phyloP scores from a whole-genome alignment of 1,284 basidiomycete species.

The Pyrrhoderma noxium region DNA sequence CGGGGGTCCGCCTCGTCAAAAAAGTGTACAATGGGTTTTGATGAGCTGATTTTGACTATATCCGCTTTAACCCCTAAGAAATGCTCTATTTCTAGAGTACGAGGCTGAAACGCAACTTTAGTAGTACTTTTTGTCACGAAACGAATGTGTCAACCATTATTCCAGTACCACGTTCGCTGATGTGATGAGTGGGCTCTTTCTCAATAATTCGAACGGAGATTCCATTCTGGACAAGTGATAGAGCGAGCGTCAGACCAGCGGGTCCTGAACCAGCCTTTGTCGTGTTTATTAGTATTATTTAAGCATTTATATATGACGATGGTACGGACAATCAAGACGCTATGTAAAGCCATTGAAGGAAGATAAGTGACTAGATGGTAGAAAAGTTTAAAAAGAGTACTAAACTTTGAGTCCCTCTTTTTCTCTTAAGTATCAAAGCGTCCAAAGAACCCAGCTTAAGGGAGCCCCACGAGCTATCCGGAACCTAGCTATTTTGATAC shows the following conservation, averaged over 20 bases:
- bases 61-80: conserved; percentile 10
- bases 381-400: too few relatives aligned
- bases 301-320: too few relatives aligned
- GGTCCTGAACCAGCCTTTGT: conserved; percentile 12
- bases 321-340: too few relatives aligned
- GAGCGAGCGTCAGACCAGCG: conserved; percentile 6
- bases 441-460: too few relatives aligned
- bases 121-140: too few relatives aligned
- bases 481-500: too few relatives aligned
- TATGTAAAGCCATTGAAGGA: too few relatives aligned
- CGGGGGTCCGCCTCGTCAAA: conserved; percentile 5
- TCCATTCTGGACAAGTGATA: conserved; percentile 13
- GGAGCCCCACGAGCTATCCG: too few relatives aligned
- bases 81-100: conserved; percentile 15
- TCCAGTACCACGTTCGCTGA: not conserved
- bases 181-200: conserved; percentile 6
- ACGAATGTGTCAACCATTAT: not conserved
- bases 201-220: conserved; percentile 13
- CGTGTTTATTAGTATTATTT: too few relatives aligned
- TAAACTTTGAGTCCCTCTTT: too few relatives aligned
- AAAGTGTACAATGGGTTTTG: not conserved
- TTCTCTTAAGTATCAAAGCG: too few relatives aligned
- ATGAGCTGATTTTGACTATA: not conserved
- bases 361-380: too few relatives aligned
- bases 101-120: conserved; percentile 7